Evolutionary conservation across 2,329 filamentous ascomycete genomes (phyloP).

Genomic region (Arthrobotrys pseudoclavata): DNA sequence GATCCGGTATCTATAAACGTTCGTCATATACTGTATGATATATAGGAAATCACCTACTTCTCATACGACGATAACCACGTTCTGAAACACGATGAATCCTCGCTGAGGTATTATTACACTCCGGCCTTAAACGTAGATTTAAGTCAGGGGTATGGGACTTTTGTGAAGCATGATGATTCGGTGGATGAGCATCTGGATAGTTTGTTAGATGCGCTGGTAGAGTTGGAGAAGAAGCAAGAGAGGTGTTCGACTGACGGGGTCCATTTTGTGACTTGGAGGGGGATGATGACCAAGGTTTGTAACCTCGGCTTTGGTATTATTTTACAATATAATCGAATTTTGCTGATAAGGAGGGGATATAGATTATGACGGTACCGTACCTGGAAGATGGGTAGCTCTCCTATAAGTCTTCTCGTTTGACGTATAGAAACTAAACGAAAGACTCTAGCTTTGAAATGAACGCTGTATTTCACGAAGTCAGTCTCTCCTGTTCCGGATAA

Average conservation of each 20-base stretch:
- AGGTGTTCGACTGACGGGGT: slow-evolving; percentile 74
- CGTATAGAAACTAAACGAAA: slow-evolving; percentile 20
- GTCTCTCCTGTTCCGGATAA: slow-evolving; percentile 64
- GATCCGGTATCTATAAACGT: too few species aligned
- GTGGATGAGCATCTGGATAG: slow-evolving; percentile 90
- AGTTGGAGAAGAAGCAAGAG: slow-evolving; percentile 77
- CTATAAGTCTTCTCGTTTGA: background rate
- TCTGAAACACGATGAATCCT: slow-evolving; percentile 81
- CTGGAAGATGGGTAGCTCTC: slow-evolving; percentile 78
- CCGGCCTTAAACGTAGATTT: slow-evolving; percentile 79
- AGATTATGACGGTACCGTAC: slow-evolving; percentile 89
- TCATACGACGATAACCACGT: slow-evolving; percentile 89
- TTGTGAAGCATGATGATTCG: slow-evolving; percentile 84
- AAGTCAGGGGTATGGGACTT: slow-evolving; percentile 83
- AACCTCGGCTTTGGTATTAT: too few species aligned
- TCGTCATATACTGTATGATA: background rate
- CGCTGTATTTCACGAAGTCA: slow-evolving; percentile 87
- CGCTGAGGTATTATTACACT: slow-evolving; percentile 89
- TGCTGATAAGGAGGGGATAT: slow-evolving; percentile 25
- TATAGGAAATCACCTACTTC: slow-evolving; percentile 90
- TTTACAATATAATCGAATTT: background rate
- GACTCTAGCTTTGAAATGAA: slow-evolving; percentile 90
- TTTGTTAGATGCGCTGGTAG: slow-evolving; percentile 80
- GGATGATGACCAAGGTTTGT: slow-evolving; percentile 95
- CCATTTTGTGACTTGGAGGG: slow-evolving; percentile 91